These are phyloP conservation scores for Mortierella sp. DNA, from an alignment of 371 early-diverging fungal species.

Conservation along the genomic window DNA sequence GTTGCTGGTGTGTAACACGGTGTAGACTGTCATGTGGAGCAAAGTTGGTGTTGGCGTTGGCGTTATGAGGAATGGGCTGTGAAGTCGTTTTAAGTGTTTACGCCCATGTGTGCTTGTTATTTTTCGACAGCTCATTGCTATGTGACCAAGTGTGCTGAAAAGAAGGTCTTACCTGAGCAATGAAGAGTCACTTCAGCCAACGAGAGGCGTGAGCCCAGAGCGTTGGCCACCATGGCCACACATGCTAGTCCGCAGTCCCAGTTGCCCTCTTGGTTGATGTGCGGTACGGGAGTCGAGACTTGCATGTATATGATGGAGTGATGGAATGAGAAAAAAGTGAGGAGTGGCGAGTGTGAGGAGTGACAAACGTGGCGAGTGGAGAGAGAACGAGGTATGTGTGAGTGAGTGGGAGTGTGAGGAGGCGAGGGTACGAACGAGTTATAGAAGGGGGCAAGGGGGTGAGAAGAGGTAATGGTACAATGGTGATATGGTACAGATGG, in stretches of 20 bases:
- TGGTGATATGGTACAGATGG: not conserved
- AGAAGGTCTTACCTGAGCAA: slow-evolving; percentile 29
- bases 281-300: slow-evolving; percentile 45
- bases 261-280: slow-evolving; percentile 44
- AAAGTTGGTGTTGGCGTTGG: not conserved
- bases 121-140: not conserved
- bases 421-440: not conserved
- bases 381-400: not conserved
- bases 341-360: not conserved
- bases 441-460: not conserved
- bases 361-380: not conserved
- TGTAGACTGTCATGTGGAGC: not conserved
- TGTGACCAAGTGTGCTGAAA: not conserved
- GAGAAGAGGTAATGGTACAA: not conserved
- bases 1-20: not conserved
- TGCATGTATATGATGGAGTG: slow-evolving; percentile 27
- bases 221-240: slow-evolving; percentile 80
- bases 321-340: not conserved
- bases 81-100: not conserved
- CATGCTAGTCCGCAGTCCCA: slow-evolving; percentile 95
- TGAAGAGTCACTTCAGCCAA: slow-evolving; percentile 49
- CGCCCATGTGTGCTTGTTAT: not conserved
- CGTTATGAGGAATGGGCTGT: not conserved
- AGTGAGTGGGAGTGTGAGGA: not conserved
- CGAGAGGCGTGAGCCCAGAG: slow-evolving; percentile 51